Conservation (phyloP, 2,329 filamentous ascomycete genomes). For the Colletotrichum tropicale region DNA sequence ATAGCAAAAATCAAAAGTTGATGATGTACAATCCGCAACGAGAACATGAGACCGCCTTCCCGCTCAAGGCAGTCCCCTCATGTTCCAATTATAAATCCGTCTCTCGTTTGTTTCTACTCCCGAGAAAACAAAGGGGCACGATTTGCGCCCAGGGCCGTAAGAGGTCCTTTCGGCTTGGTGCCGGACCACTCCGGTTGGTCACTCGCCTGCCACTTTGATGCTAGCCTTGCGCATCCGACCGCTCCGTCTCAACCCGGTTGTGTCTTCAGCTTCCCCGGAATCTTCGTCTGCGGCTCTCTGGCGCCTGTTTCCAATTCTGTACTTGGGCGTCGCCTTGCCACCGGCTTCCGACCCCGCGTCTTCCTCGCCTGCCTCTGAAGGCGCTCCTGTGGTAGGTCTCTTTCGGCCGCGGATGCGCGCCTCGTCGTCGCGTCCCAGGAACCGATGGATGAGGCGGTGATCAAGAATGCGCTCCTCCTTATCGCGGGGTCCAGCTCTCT, state of each 20-base stretch:
- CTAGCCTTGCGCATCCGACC: slow-evolving; percentile 38
- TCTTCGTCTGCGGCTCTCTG: not conserved
- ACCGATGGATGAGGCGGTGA: slow-evolving; percentile 86
- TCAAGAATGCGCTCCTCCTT: slow-evolving; percentile 76
- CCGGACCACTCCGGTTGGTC: slow-evolving; percentile 13
- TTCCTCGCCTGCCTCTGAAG: not conserved
- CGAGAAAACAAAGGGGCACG: not conserved
- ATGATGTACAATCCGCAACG: not conserved
- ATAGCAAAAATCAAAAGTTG: not conserved
- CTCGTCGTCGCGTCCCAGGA: slow-evolving; percentile 75
- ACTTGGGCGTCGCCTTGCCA: slow-evolving; percentile 1
- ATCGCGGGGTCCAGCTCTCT: slow-evolving; percentile 76
- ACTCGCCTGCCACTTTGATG: slow-evolving; percentile 21
- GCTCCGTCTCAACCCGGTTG: slow-evolving; percentile 33
- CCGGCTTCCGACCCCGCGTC: not conserved
- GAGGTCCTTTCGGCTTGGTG: not conserved
- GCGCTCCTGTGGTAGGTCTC: slow-evolving; percentile 18
- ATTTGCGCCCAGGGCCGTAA: not conserved
- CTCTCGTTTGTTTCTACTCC: not conserved
- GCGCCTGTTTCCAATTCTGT: slow-evolving; percentile 15
- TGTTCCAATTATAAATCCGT: slow-evolving; percentile 19
- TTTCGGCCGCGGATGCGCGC: slow-evolving; percentile 50
- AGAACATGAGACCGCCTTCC: not conserved
- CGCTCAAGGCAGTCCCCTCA: not conserved
- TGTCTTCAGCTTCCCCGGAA: slow-evolving; percentile 23